Base-by-base conservation (phyloP, 495 filamentous ascomycete species). In the Xylaria venustula region DNA sequence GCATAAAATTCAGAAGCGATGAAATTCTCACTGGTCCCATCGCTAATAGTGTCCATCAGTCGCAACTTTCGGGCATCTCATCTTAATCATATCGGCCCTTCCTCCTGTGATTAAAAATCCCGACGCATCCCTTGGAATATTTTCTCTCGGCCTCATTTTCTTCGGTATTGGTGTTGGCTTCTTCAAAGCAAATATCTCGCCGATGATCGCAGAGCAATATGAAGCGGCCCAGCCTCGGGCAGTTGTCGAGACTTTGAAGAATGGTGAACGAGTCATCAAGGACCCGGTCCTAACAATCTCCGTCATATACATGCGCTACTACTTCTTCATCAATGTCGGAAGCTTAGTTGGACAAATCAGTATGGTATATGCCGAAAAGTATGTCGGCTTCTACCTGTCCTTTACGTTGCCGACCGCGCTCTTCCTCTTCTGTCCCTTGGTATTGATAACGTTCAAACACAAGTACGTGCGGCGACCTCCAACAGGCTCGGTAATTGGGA, bases 301-400 rank as follows among this genome's bases (percentile, higher is more conserved):
- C 15, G 70, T 84, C n/a, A 79, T 87, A 8, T 88, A 86, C 73
- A 78, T 81, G 71, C 86, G 80, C 65, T 88, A 86, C 70, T 88
- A 88, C 67, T 70, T 87, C 32, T 87, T 89, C 74, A 87, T 92
- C 80, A 90, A 90, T 67, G 67, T 88, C 44, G 87, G 88, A 41
- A 76, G 85, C 1, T 66, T 90, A 17, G 36, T 80, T 26, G 87
- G 77, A 3, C 74, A 75, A 41, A 71, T 81, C 25, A 28, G 12
- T 2, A 46, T 54, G 58, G 58, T 61, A 0, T 89, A 89, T 66
- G 83, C 83, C 7, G 88, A 90, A 74, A 83, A 87, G 59, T 90
- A 89, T 54, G 85, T 91, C 56, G 89, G 89, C 20, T 92, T 90
- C 76, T 92, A 84, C 79, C 78, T 91, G n/a, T 78, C 87, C 0